Evolutionary conservation across 129 eudicot species (phyloP), one percentile per base, ranked within the genome.

Genomic region (Flaveria trinervia): DNA sequence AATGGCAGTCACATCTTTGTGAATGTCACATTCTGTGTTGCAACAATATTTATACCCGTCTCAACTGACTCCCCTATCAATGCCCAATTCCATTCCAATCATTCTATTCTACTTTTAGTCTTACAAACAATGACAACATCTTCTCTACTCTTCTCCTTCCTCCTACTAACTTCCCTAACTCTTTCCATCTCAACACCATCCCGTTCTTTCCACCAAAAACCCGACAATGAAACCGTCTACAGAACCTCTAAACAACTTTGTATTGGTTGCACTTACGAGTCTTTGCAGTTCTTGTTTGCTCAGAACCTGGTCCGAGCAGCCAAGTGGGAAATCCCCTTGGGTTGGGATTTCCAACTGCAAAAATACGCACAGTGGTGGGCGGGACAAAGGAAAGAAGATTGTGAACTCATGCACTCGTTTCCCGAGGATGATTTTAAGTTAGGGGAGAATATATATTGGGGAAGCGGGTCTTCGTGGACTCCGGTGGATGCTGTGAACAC

Each of bases 381-480:
- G 0, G 84, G 85, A 0, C 88, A 89, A 59, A 78, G 97, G 44
- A 77, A 73, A 73, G 69, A 76, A 3, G 96, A 89, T 39, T 92
- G 96, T 43, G 79, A 56, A 68, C 26, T 85, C 16, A 77, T 78
- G 83, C 97, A 92, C 71, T 92, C 97, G 3, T 91, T 92, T 57
- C 92, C 92, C 0, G 97, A 91, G 71, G 84, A 80, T 6, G 90
- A 77, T 57, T 91, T 91, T 67, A 85, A 85, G 83, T 80, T 89
- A 6, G 96, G 97, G 15, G 97, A 92, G 74, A 89, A 89, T 64
- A 92, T 92, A 64, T 92, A 70, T 48, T 92, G 97, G 97, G 97
- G 96, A 0, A 85, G 96, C 18, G 97, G 96, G 3, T 77, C 90
- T 1, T 64, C 82, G 0, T 92, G 97, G 98, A 81, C 82, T 9